Conservation (phyloP, 2,329 filamentous ascomycete species). For the Bertia moriformis region DNA sequence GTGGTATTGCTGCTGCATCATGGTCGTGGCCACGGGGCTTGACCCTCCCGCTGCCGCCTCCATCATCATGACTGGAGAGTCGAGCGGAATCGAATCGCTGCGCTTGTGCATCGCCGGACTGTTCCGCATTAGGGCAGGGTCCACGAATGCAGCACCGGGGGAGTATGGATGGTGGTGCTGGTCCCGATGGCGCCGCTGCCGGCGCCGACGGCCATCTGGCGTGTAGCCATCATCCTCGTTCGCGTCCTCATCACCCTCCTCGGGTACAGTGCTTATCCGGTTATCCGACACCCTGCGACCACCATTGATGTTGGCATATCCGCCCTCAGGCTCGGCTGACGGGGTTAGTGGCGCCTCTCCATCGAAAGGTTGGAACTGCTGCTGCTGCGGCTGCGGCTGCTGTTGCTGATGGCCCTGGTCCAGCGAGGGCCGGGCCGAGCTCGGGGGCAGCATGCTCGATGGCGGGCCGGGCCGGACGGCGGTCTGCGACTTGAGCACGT, state of each 20-base stretch:
- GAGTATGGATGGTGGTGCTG: too few species aligned
- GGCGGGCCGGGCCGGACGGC: constrained; percentile 21
- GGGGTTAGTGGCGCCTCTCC: too few species aligned
- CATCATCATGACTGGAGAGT: constrained; percentile 47
- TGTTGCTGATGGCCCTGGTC: constrained; percentile 38
- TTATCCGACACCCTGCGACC: constrained; percentile 58
- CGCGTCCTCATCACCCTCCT: constrained; percentile 68
- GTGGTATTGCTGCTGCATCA: too few species aligned
- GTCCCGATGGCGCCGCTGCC: constrained; percentile 45
- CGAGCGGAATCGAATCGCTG: constrained; percentile 36
- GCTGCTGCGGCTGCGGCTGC: constrained; percentile 50
- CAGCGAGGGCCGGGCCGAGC: too few species aligned
- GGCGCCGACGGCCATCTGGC: constrained; percentile 33
- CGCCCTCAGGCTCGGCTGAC: too few species aligned
- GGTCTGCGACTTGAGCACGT: constrained; percentile 57
- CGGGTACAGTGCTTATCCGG: constrained; percentile 78
- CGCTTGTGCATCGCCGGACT: constrained; percentile 39
- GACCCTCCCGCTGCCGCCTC: constrained; percentile 13
- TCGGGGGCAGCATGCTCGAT: constrained; percentile 13
- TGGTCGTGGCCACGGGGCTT: too few species aligned
- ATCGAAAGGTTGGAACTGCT: constrained; percentile 70
- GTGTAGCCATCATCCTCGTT: too few species aligned
- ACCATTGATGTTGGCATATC: constrained; percentile 40
- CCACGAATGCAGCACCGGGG: too few species aligned
- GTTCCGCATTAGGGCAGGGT: constrained; percentile 43